A percentile compares a stretch with the other conserved stretches of the same genome.
These are phyloP conservation scores for Comarum palustre DNA, from an alignment of 306 rosid species.

Conservation along the genomic window DNA sequence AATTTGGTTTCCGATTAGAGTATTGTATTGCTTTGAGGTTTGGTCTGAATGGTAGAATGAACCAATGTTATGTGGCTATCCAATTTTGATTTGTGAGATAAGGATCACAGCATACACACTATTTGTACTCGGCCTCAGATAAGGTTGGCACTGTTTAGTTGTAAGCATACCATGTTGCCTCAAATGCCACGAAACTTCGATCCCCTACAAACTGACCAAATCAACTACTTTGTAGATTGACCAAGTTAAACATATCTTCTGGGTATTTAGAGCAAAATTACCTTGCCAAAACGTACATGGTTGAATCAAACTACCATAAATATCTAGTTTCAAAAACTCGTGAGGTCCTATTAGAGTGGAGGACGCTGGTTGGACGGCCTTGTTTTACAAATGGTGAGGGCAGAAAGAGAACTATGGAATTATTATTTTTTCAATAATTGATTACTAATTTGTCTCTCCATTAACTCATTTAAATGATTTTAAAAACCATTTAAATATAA, in stretches of 20 bases:
- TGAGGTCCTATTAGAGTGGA: no score
- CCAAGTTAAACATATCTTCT: not conserved
- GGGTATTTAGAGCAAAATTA: not conserved
- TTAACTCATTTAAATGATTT: no score
- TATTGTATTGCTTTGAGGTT: not conserved
- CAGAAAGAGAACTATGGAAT: no score
- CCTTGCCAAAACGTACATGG: not conserved
- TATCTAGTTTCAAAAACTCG: no score
- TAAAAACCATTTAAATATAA: no score
- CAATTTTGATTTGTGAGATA: not conserved
- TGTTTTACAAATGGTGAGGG: no score
- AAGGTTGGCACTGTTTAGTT: not conserved
- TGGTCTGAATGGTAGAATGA: not conserved
- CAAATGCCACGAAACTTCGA: not conserved
- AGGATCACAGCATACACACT: not conserved
- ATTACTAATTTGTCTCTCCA: no score
- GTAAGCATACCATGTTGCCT: slow-evolving; percentile 1
- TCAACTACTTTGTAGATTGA: not conserved
- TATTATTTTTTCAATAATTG: no score
- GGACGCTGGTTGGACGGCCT: no score
- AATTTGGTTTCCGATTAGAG: not conserved
- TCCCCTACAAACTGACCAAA: not conserved
- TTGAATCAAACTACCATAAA: not conserved
- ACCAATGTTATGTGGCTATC: not conserved
- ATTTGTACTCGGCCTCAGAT: no score